Conservation (phyloP, 78 protist species). For the Diacronema lutheri region DNA sequence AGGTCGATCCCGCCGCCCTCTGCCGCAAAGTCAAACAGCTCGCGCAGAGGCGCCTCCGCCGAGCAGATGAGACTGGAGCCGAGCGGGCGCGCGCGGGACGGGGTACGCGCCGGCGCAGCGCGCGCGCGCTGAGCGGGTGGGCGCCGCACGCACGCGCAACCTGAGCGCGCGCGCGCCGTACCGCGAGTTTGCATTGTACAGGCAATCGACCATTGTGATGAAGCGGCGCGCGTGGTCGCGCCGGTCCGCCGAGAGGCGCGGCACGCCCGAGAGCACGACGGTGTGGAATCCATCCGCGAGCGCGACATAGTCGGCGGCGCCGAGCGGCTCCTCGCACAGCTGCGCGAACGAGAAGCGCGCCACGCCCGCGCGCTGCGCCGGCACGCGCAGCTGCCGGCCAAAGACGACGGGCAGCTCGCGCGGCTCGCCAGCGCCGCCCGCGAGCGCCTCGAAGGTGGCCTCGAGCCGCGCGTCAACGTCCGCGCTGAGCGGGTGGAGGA, state of each 20-base stretch:
- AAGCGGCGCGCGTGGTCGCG: slow-evolving; percentile 80
- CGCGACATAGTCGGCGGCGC: slow-evolving; percentile 79
- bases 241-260: slow-evolving; percentile 48
- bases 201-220: slow-evolving; percentile 74
- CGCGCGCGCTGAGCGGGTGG: no score
- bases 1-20: slow-evolving; percentile 23
- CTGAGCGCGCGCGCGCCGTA: no score
- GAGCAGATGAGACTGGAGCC: no score
- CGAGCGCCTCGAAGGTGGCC: no score
- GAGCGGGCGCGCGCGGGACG: no score
- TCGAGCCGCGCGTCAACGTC: no score
- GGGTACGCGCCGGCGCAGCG: no score
- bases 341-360: slow-evolving; percentile 63
- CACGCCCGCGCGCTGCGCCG: slow-evolving; percentile 35
- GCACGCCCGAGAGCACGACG: slow-evolving; percentile 56
- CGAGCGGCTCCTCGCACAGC: slow-evolving; percentile 63
- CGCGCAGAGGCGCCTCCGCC: slow-evolving; percentile 58
- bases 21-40: no score
- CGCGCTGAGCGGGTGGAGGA: background rate
- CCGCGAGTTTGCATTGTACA: slow-evolving; percentile 70
- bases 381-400: slow-evolving; percentile 61
- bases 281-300: slow-evolving; percentile 68
- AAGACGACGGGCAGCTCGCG: slow-evolving; percentile 9
- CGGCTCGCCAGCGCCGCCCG: no score
- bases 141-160: no score